Evolutionary conservation across 2,329 filamentous ascomycete genomes (phyloP).

Genomic region (Fusarium agapanthi): DNA sequence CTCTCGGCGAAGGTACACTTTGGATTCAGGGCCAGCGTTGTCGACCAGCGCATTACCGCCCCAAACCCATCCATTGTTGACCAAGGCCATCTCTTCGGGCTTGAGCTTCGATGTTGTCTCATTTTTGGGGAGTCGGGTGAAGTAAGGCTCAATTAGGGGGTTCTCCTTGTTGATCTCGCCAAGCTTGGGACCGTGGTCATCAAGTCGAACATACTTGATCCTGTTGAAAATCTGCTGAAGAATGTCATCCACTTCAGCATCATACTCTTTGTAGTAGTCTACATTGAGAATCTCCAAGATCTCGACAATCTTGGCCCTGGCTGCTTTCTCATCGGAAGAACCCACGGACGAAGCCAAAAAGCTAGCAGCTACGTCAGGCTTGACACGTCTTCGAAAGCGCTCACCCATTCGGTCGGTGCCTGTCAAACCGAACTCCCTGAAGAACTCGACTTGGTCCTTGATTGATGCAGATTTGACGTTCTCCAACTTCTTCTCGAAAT

Average conservation of each 20-base stretch:
- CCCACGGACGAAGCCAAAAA: slow-evolving; percentile 58
- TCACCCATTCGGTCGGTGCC: slow-evolving; percentile 81
- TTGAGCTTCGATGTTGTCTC: slow-evolving; percentile 80
- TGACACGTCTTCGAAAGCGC: slow-evolving; percentile 76
- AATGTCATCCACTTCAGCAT: slow-evolving; percentile 82
- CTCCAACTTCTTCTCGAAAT: slow-evolving; percentile 50
- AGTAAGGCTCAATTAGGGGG: slow-evolving; percentile 92
- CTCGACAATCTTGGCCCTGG: slow-evolving; percentile 64
- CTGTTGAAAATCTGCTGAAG: slow-evolving; percentile 93
- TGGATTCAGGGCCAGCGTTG: slow-evolving; percentile 88
- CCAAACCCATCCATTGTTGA: slow-evolving; percentile 99
- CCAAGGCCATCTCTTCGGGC: slow-evolving; percentile 79
- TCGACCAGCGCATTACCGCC: slow-evolving; percentile 93
- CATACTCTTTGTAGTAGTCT: slow-evolving; percentile 90
- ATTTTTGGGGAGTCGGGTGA: slow-evolving; percentile 86
- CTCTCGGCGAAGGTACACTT: slow-evolving; percentile 93
- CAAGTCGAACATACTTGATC: slow-evolving; percentile 93
- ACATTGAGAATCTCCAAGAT: slow-evolving; percentile 88
- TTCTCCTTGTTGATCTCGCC: slow-evolving; percentile 80
- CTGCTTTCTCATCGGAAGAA: slow-evolving; percentile 66
- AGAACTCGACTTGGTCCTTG: slow-evolving; percentile 66
- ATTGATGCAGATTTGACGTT: slow-evolving; percentile 57
- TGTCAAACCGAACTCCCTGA: slow-evolving; percentile 74
- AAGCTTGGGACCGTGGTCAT: slow-evolving; percentile 87
- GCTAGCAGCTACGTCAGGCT: slow-evolving; percentile 75